A percentile compares a stretch with the other conserved stretches of the same genome.
Evolutionary conservation across 2,329 filamentous ascomycete genomes (phyloP).

Genomic region (Ascochyta fabae): DNA sequence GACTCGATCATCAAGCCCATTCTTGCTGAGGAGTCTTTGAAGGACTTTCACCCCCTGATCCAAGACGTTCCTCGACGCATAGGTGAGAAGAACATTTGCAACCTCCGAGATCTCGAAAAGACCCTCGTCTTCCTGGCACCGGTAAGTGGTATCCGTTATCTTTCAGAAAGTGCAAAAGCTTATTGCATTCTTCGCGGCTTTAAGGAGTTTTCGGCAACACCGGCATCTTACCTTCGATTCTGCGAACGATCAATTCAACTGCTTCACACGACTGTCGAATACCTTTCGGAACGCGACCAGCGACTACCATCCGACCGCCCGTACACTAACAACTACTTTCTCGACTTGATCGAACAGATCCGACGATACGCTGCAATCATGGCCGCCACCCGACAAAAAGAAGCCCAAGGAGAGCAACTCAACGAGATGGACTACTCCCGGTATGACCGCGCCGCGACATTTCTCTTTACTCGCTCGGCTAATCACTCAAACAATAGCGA

Average conservation of each 20-base stretch:
- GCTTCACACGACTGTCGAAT: slow-evolving; percentile 86
- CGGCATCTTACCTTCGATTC: slow-evolving; percentile 82
- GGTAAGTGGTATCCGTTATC: slow-evolving; percentile 73
- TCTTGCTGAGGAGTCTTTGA: slow-evolving; percentile 72
- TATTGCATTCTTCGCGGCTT: slow-evolving; percentile 64
- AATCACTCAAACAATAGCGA: slow-evolving; percentile 52
- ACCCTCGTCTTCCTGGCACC: slow-evolving; percentile 88
- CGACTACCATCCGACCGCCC: slow-evolving; percentile 83
- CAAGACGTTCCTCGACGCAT: slow-evolving; percentile 80
- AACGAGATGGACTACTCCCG: slow-evolving; percentile 60
- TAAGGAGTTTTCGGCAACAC: slow-evolving; percentile 76
- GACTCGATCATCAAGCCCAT: slow-evolving; percentile 79
- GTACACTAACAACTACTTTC: slow-evolving; percentile 95
- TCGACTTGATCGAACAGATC: slow-evolving; percentile 95
- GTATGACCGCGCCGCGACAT: slow-evolving; percentile 42
- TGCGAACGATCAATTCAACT: slow-evolving; percentile 89
- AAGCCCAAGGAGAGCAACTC: slow-evolving; percentile 61
- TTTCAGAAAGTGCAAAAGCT: slow-evolving; percentile 69
- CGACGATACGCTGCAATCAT: slow-evolving; percentile 87
- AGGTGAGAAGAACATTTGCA: slow-evolving; percentile 83
- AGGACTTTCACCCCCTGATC: slow-evolving; percentile 81
- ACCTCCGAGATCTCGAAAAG: slow-evolving; percentile 92
- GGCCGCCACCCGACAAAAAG: slow-evolving; percentile 73
- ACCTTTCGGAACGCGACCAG: slow-evolving; percentile 85
- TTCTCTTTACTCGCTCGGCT: slow-evolving; percentile 30